Evolutionary conservation across 73 alveolate species (phyloP).

Genomic region (Effrenium voratum): DNA sequence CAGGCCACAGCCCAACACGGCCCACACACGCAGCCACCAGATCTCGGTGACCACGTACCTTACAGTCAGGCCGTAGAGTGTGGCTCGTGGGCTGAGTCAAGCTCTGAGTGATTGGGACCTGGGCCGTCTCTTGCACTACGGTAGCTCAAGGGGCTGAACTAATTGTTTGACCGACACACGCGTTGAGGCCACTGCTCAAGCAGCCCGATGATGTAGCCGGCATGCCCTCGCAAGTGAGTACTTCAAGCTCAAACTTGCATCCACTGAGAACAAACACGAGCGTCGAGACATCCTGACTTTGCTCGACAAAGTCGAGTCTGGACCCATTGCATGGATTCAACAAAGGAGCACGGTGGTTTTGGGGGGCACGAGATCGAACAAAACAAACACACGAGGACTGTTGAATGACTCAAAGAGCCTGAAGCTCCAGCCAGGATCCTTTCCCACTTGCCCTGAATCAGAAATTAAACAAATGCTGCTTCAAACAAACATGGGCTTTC

Average conservation of each 20-base stretch:
- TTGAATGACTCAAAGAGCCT: too few relatives aligned
- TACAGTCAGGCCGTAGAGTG: background rate
- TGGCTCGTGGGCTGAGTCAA: too few relatives aligned
- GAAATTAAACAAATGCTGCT: too few relatives aligned
- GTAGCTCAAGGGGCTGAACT: too few relatives aligned
- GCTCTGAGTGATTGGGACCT: too few relatives aligned
- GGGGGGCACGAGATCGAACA: too few relatives aligned
- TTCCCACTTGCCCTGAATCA: too few relatives aligned
- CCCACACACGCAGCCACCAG: conserved; percentile 92
- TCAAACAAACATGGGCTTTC: too few relatives aligned
- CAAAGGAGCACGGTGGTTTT: background rate
- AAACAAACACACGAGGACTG: too few relatives aligned
- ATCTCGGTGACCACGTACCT: conserved; percentile 89
- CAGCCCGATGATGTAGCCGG: conserved; percentile 87
- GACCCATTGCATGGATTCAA: background rate
- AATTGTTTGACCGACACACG: too few relatives aligned
- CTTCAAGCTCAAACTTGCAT: background rate
- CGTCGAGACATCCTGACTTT: background rate
- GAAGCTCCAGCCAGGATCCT: too few relatives aligned
- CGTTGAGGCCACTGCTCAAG: conserved; percentile 22
- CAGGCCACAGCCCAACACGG: conserved; percentile 85
- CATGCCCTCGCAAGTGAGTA: conserved; percentile 73
- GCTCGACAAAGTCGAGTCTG: background rate
- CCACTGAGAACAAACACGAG: background rate
- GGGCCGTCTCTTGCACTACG: too few relatives aligned